Percentiles rank a stretch among this genome's conserved stretches.
Evolutionary conservation across 208 protist genomes (phyloP).

Genomic region (Novymonas esmeraldas): DNA sequence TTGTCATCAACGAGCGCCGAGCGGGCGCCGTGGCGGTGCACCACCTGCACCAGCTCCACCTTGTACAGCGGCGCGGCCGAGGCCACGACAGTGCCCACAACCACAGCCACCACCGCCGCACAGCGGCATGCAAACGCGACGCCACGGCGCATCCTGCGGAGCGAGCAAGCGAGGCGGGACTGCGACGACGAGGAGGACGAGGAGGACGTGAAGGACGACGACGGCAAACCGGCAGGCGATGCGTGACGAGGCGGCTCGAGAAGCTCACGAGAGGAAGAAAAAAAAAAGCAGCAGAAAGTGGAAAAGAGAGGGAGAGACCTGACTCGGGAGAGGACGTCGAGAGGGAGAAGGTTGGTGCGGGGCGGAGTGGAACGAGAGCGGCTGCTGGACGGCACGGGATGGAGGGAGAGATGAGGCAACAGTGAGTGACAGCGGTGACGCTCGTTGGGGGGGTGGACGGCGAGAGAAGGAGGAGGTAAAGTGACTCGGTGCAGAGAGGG

Average conservation of each 20-base stretch:
- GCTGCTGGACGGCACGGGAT: too few relatives aligned
- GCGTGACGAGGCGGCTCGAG: not conserved
- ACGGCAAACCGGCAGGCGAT: not conserved
- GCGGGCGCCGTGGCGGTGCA: conserved; percentile 68
- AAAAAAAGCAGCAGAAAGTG: not conserved
- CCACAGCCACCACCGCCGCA: conserved; percentile 38
- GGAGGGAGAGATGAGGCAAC: too few relatives aligned
- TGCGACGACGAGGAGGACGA: not conserved
- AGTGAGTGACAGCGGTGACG: too few relatives aligned
- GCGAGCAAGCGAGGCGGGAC: not conserved
- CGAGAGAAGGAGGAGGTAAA: too few relatives aligned
- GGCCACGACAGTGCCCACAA: conserved; percentile 6
- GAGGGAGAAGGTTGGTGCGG: too few relatives aligned
- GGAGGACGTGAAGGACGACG: not conserved
- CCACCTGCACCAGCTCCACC: conserved; percentile 48
- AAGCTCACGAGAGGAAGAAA: not conserved
- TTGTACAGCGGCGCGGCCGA: conserved; percentile 28
- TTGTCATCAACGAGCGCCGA: conserved; percentile 35
- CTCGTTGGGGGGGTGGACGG: too few relatives aligned
- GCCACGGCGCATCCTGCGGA: conserved; percentile 4
- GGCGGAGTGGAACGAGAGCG: too few relatives aligned
- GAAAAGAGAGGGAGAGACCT: conserved; percentile 8
- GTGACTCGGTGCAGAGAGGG: too few relatives aligned
- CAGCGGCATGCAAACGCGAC: conserved; percentile 21
- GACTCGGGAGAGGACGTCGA: too few relatives aligned